Conservation (phyloP, 2,329 filamentous ascomycete species). For the Sporothrix curviconia region DNA sequence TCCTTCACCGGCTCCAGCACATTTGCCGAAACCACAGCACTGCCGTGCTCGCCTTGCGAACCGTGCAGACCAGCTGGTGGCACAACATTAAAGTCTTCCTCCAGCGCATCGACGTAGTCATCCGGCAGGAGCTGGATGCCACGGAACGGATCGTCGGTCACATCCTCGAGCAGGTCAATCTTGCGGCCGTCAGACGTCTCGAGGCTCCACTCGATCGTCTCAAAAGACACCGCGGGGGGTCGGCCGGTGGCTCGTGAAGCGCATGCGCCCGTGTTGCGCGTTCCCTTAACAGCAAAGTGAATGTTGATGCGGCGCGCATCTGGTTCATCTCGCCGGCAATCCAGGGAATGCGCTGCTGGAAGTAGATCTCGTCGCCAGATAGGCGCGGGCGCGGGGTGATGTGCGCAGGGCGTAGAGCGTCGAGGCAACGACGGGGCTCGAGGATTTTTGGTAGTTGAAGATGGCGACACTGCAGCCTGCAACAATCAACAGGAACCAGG, state of each 20-base stretch:
- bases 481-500: conserved; percentile 71
- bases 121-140: conserved; percentile 20
- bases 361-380: conserved; percentile 86
- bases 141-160: conserved; percentile 25
- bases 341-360: conserved; percentile 72
- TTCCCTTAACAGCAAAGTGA: conserved; percentile 77
- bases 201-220: conserved; percentile 87
- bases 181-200: conserved; percentile 53
- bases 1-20: conserved; percentile 14
- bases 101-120: conserved; percentile 27
- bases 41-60: neutral
- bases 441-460: conserved; percentile 98
- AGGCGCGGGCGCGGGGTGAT: conserved; percentile 63
- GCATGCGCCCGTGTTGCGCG: conserved; percentile 63
- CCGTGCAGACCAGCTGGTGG: conserved; percentile 12
- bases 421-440: conserved; percentile 76
- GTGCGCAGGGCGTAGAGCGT: conserved; percentile 90
- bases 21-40: neutral
- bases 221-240: conserved; percentile 58
- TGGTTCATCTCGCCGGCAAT: conserved; percentile 87
- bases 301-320: conserved; percentile 84
- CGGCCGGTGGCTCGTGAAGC: conserved; percentile 69
- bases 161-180: conserved; percentile 67
- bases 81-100: conserved; percentile 24
- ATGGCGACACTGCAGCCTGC: conserved; percentile 71